Percentiles rank a stretch among this genome's conserved stretches.
Conservation (phyloP, 1,139 yeast genomes). For the Geotrichum candidum region DNA sequence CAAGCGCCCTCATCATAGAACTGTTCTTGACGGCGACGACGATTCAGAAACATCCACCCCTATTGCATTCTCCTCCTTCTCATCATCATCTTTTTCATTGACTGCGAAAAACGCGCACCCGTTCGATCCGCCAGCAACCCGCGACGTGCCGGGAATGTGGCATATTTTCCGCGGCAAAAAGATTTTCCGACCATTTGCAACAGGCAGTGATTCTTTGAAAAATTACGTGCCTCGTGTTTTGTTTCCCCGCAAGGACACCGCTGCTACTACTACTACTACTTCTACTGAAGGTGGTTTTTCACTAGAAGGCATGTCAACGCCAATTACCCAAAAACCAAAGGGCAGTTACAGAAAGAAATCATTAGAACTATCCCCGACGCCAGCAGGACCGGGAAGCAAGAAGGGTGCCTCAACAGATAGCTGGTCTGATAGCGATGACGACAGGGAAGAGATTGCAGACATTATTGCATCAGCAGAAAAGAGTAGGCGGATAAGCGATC, state of each 20-base stretch:
- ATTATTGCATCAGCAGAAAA: not conserved
- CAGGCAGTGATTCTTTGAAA: conserved; percentile 18
- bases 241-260: not conserved
- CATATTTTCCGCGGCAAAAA: conserved; percentile 38
- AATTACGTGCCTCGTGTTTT: conserved; percentile 7
- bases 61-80: not conserved
- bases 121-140: not conserved
- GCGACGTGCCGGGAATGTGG: conserved; percentile 34
- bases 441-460: not conserved
- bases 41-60: not conserved
- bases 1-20: not conserved
- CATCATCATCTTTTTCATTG: not conserved
- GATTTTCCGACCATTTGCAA: conserved; percentile 35
- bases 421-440: not conserved
- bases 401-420: not conserved
- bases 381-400: not conserved
- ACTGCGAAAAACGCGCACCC: not conserved
- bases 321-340: not conserved
- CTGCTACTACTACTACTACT: not conserved
- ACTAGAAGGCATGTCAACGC: not conserved
- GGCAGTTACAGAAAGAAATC: not conserved
- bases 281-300: not conserved
- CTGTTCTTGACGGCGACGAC: not conserved
- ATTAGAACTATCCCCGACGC: not conserved
- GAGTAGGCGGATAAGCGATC: not conserved